Conservation (phyloP, 1,284 basidiomycete genomes). For the Ganoderma resinaceum region DNA sequence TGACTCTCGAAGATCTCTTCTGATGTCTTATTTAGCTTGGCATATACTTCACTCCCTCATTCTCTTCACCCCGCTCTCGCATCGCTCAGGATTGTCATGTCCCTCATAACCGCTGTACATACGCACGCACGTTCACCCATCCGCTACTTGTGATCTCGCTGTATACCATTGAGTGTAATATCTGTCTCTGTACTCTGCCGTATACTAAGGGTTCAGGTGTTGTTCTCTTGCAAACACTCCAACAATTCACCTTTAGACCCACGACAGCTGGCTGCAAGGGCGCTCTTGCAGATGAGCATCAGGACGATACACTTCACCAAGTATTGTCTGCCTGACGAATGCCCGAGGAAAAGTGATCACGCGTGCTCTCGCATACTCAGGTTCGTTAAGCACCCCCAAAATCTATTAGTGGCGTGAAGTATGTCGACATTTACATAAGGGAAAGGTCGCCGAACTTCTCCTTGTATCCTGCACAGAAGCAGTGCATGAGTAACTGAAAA, state of each 20-base stretch:
- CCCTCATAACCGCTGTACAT: conserved; percentile 21
- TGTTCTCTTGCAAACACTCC: not conserved
- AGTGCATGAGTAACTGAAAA: conserved; percentile 15
- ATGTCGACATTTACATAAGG: conserved; percentile 69
- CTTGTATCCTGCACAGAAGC: conserved; percentile 70
- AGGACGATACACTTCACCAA: not conserved
- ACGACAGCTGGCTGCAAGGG: not conserved
- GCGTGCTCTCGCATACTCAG: not conserved
- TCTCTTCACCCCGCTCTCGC: not conserved
- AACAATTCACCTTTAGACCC: not conserved
- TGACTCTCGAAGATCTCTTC: conserved; percentile 96
- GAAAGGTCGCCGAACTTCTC: conserved; percentile 95
- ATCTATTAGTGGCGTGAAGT: conserved; percentile 30
- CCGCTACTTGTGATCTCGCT: conserved; percentile 20
- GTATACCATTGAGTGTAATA: conserved; percentile 32
- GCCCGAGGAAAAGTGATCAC: not conserved
- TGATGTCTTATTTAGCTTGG: conserved; percentile 41
- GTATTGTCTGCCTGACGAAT: not conserved
- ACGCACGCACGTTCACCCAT: conserved; percentile 22
- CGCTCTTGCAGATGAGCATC: conserved; percentile 5
- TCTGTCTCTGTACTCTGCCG: conserved; percentile 26
- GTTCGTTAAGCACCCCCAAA: conserved; percentile 29
- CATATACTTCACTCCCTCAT: conserved; percentile 6
- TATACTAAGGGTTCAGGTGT: conserved; percentile 24
- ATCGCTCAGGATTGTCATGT: conserved; percentile 18